Evolutionary conservation across 768 basidiomycete species (phyloP).

Genomic region (Phaffia tasmanica): DNA sequence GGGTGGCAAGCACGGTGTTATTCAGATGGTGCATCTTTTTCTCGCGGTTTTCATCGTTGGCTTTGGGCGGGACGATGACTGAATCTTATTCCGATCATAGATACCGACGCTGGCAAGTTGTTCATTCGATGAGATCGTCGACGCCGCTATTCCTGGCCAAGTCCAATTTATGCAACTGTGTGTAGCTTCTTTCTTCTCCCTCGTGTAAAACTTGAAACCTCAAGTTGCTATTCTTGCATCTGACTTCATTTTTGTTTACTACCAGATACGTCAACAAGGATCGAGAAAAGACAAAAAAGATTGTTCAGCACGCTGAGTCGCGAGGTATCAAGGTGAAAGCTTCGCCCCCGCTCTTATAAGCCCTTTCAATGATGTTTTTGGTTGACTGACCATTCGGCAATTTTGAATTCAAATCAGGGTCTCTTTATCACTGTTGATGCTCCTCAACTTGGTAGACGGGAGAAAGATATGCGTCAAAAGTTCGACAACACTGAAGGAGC

Average conservation of each 20-base stretch:
- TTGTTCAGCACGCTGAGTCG: constrained; percentile 79
- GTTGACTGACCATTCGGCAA: neutral
- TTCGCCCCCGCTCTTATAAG: neutral
- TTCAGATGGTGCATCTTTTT: constrained; percentile 52
- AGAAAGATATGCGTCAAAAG: constrained; percentile 92
- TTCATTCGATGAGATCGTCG: constrained; percentile 90
- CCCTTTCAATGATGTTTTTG: neutral
- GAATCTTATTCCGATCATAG: constrained; percentile 39
- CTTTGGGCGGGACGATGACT: neutral
- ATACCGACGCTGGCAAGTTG: constrained; percentile 93
- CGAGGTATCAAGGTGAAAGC: constrained; percentile 69
- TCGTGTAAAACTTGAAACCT: neutral
- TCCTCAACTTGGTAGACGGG: constrained; percentile 84
- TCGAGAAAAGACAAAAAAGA: constrained; percentile 65
- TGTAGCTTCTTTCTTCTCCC: constrained; percentile 27
- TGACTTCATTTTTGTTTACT: neutral
- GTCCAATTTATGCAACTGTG: constrained; percentile 76
- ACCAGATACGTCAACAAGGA: constrained; percentile 82
- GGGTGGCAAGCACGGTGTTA: constrained; percentile 64
- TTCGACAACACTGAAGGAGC: constrained; percentile 64
- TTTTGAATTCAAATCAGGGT: neutral
- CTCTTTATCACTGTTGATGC: constrained; percentile 97
- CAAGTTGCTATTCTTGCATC: neutral
- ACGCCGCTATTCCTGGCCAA: constrained; percentile 67
- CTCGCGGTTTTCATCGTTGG: neutral